These are phyloP conservation scores for Skeletonema tropicum DNA, from an alignment of 108 stramenopile species.

Conservation along the genomic window DNA sequence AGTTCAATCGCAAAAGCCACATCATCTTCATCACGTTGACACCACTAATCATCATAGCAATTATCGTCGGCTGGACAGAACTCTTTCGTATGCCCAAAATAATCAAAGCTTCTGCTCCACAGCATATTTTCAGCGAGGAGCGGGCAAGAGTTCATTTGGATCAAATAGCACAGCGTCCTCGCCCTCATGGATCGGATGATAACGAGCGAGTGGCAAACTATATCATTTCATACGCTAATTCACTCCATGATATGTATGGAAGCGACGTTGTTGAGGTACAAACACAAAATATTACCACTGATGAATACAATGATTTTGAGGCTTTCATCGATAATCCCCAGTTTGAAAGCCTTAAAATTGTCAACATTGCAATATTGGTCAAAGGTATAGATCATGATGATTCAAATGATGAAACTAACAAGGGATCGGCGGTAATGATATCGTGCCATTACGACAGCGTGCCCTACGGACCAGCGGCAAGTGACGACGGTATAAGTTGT, in stretches of 20 bases:
- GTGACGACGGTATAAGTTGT: background rate
- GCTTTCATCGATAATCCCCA: background rate
- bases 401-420: background rate
- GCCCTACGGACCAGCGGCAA: background rate
- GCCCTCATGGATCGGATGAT: background rate
- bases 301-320: no score
- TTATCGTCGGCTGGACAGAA: background rate
- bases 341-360: background rate
- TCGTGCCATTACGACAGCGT: background rate
- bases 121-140: background rate
- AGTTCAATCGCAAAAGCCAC: background rate
- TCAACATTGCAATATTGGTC: conserved; percentile 1
- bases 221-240: background rate
- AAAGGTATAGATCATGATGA: background rate
- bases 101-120: background rate
- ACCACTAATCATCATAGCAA: background rate
- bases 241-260: background rate
- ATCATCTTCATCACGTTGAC: background rate
- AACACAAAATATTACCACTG: background rate
- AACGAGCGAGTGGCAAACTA: conserved; percentile 2
- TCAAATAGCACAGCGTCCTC: background rate
- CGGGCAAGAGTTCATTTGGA: background rate
- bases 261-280: background rate
- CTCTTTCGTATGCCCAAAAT: background rate
- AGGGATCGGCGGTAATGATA: background rate